A percentile compares a stretch with the other conserved stretches of the same genome.
These are phyloP conservation scores for Eutrema salsugineum DNA, from an alignment of 441 rosid genomes.

Conservation along the genomic window DNA sequence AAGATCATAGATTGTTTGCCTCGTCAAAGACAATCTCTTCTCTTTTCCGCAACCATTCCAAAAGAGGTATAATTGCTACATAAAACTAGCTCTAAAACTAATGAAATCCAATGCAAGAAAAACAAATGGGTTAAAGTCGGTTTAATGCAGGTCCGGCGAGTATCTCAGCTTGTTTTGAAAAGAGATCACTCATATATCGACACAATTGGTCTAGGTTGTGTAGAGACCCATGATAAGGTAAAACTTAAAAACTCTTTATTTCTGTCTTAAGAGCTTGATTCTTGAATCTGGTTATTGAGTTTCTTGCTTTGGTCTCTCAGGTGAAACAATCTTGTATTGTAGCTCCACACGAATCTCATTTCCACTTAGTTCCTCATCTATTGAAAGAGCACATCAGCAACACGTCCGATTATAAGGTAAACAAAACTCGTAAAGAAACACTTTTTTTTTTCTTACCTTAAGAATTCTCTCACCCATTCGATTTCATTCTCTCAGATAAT, in stretches of 20 bases:
- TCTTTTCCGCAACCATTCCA: conserved; percentile 91
- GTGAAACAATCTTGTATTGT: conserved; percentile 71
- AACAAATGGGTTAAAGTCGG: conserved; percentile 1
- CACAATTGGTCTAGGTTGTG: conserved; percentile 74
- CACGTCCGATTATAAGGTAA: conserved; percentile 81
- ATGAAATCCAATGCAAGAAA: neutral
- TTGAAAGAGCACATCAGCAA: conserved; percentile 62
- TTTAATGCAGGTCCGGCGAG: conserved; percentile 71
- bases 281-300: neutral
- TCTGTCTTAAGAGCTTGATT: neutral
- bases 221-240: conserved; percentile 89
- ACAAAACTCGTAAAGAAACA: neutral
- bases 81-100: too few relatives aligned
- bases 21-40: conserved; percentile 76
- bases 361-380: conserved; percentile 64
- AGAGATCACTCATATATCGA: conserved; percentile 78
- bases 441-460: neutral
- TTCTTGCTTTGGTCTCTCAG: conserved; percentile 38
- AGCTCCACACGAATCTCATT: conserved; percentile 75
- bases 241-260: neutral
- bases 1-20: conserved; percentile 88
- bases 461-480: neutral
- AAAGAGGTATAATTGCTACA: conserved; percentile 57
- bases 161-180: conserved; percentile 89
- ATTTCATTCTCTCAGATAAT: conserved; percentile 54